phyloP scores from a whole-genome alignment of 2,329 filamentous ascomycete species.

The Nemania sp. region DNA sequence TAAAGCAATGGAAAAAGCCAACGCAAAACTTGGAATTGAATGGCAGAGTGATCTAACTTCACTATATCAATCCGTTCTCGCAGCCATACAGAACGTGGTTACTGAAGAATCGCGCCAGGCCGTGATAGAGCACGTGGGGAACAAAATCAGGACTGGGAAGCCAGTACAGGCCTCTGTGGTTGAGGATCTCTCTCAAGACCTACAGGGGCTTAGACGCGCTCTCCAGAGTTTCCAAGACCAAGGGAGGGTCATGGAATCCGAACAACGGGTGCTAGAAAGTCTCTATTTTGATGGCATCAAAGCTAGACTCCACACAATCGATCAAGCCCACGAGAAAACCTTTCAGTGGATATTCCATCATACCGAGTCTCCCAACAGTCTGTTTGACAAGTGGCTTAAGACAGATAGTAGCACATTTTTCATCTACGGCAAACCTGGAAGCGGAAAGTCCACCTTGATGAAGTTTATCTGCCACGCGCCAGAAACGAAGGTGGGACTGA shows the following conservation, averaged over 20 bases:
- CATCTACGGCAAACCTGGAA: neutral
- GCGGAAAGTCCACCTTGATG: neutral
- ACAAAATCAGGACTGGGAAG: neutral
- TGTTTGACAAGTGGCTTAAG: neutral
- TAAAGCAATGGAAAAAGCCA: neutral
- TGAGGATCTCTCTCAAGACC: neutral
- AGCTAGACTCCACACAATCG: neutral
- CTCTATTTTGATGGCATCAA: neutral
- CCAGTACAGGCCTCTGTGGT: neutral
- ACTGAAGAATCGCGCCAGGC: neutral
- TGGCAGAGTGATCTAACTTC: neutral
- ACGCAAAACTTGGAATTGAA: neutral
- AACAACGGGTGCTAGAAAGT: neutral
- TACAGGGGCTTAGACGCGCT: neutral
- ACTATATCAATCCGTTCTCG: neutral
- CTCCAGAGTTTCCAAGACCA: neutral
- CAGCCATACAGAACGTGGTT: neutral
- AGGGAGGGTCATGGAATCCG: neutral
- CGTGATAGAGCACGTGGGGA: neutral
- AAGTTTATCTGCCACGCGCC: neutral
- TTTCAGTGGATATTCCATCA: neutral
- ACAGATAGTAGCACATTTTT: neutral
- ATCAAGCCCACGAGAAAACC: neutral
- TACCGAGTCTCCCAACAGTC: neutral
- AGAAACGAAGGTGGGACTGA: neutral